These are phyloP conservation scores for Megacollybia platyphylla DNA, from an alignment of 1,284 basidiomycete genomes.

Conservation along the genomic window DNA sequence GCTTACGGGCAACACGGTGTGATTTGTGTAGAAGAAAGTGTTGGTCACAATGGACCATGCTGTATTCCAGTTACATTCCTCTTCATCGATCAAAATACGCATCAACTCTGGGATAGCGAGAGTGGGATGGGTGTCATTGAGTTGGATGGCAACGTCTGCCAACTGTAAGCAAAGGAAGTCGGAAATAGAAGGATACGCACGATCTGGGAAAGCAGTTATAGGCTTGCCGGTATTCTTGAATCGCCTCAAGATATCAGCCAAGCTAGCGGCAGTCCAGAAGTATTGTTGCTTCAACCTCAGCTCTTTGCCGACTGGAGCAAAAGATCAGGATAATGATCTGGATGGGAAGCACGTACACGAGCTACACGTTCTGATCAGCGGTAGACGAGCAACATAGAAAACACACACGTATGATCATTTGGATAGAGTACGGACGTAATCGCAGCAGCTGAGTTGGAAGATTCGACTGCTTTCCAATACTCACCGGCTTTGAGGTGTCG, in stretches of 20 bases:
- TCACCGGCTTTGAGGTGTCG: slow-evolving; percentile 51
- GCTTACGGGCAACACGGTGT: slow-evolving; percentile 67
- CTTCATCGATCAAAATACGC: slow-evolving; percentile 82
- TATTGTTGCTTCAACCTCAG: slow-evolving; percentile 71
- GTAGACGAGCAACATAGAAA: slow-evolving; percentile 2
- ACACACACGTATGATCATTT: slow-evolving; percentile 67
- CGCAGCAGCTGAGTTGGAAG: slow-evolving; percentile 78
- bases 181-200: slow-evolving; percentile 21
- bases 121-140: slow-evolving; percentile 90
- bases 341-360: not conserved
- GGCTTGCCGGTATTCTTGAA: slow-evolving; percentile 70
- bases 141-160: slow-evolving; percentile 77
- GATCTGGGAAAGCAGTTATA: slow-evolving; percentile 69
- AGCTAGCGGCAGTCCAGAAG: slow-evolving; percentile 80
- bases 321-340: slow-evolving; percentile 2
- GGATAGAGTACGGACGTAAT: slow-evolving; percentile 87
- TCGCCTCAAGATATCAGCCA: slow-evolving; percentile 77
- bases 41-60: slow-evolving; percentile 82
- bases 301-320: slow-evolving; percentile 67
- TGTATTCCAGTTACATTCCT: no score
- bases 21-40: slow-evolving; percentile 93
- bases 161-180: slow-evolving; percentile 1
- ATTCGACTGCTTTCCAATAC: slow-evolving; percentile 78
- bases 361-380: slow-evolving; percentile 21
- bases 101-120: slow-evolving; percentile 90